phyloP scores from a whole-genome alignment of 208 protist species.

The Trypanosoma theileri region DNA sequence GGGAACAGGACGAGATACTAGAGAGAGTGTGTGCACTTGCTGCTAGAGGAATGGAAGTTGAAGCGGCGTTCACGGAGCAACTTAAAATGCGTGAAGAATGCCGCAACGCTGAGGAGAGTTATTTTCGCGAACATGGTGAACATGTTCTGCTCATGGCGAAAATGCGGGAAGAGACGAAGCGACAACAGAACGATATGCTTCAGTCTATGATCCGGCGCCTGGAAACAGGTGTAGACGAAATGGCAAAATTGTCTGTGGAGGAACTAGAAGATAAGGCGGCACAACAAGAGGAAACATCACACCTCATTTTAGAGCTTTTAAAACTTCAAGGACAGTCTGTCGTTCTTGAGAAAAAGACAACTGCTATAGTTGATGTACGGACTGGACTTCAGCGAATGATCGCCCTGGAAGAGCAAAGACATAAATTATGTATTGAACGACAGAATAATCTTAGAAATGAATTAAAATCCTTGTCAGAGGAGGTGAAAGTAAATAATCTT shows the following conservation, averaged over 20 bases:
- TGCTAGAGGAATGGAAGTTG: constrained; percentile 32
- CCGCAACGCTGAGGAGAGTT: constrained; percentile 29
- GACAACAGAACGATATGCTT: constrained; percentile 34
- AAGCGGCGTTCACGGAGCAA: constrained; percentile 44
- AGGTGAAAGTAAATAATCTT: constrained; percentile 24
- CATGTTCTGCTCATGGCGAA: constrained; percentile 32
- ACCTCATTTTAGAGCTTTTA: constrained; percentile 34
- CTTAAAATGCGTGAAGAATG: constrained; percentile 28
- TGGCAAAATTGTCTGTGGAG: constrained; percentile 24
- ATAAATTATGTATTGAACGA: constrained; percentile 37
- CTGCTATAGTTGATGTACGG: constrained; percentile 24
- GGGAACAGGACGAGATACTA: constrained; percentile 19
- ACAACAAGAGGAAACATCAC: constrained; percentile 31
- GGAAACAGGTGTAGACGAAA: constrained; percentile 22
- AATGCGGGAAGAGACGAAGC: constrained; percentile 34
- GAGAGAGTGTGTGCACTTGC: constrained; percentile 31
- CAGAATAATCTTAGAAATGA: constrained; percentile 41
- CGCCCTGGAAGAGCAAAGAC: constrained; percentile 51
- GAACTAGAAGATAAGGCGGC: constrained; percentile 26
- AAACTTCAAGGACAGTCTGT: constrained; percentile 35
- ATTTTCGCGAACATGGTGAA: constrained; percentile 41
- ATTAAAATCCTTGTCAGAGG: constrained; percentile 32
- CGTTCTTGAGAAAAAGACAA: constrained; percentile 26
- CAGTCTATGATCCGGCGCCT: constrained; percentile 32
- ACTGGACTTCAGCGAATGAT: constrained; percentile 41